phyloP scores from a whole-genome alignment of 2,329 filamentous ascomycete species.

The Cercospora brassicicola region DNA sequence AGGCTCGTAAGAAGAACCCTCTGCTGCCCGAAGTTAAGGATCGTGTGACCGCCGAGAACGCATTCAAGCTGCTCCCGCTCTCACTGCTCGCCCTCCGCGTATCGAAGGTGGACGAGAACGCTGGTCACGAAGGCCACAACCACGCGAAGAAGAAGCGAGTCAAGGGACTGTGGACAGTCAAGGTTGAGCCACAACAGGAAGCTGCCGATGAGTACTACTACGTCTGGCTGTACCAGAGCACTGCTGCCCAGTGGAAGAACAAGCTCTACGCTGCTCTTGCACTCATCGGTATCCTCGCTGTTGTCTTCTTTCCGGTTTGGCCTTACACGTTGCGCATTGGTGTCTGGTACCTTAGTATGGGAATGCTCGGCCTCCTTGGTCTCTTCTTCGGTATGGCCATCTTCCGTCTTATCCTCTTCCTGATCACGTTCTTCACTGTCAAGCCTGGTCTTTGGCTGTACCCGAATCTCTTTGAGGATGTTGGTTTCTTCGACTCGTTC shows the following conservation, averaged over 20 bases:
- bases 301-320: constrained; percentile 96
- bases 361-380: constrained; percentile 81
- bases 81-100: constrained; percentile 92
- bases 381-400: constrained; percentile 98
- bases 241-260: constrained; percentile 76
- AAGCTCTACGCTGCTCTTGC: constrained; percentile 87
- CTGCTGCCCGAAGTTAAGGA: constrained; percentile 85
- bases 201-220: constrained; percentile 86
- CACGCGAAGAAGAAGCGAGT: constrained; percentile 76
- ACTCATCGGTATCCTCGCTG: constrained; percentile 76
- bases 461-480: constrained; percentile 96
- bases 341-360: constrained; percentile 97
- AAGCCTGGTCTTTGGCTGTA: constrained; percentile 96
- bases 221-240: constrained; percentile 90
- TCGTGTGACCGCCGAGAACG: constrained; percentile 83
- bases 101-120: constrained; percentile 74
- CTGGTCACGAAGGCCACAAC: constrained; percentile 74
- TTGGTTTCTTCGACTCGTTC: constrained; percentile 97
- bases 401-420: constrained; percentile 91
- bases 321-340: constrained; percentile 85
- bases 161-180: constrained; percentile 95
- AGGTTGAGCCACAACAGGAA: constrained; percentile 94
- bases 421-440: constrained; percentile 80
- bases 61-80: constrained; percentile 91
- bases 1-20: constrained; percentile 84